Conservation (phyloP, 2,329 filamentous ascomycete species). For the Alternaria sp. region DNA sequence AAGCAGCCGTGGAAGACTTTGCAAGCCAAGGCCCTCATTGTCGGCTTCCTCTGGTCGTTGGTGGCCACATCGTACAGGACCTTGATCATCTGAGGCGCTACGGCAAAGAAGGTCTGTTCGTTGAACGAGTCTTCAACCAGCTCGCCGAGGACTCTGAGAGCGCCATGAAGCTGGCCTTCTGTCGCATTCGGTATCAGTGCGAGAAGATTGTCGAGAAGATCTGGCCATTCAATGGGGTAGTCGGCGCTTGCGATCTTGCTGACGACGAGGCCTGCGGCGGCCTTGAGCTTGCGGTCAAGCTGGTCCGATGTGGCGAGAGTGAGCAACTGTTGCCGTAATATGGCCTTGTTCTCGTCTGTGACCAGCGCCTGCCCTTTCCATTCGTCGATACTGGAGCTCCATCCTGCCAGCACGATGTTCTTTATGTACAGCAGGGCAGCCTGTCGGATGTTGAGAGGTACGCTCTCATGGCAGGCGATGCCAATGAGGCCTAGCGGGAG, state of each 20-base stretch:
- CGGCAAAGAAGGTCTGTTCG: constrained; percentile 92
- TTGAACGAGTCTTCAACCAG: constrained; percentile 92
- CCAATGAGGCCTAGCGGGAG: constrained; percentile 83
- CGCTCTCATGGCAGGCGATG: constrained; percentile 78
- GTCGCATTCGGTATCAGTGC: constrained; percentile 77
- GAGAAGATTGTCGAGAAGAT: constrained; percentile 81
- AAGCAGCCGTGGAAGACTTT: constrained; percentile 92
- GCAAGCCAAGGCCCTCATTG: constrained; percentile 83
- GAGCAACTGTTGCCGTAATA: constrained; percentile 77
- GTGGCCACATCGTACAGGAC: constrained; percentile 83
- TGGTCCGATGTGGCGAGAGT: constrained; percentile 78
- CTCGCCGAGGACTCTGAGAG: constrained; percentile 85
- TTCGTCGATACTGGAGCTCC: constrained; percentile 79
- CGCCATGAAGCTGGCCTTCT: constrained; percentile 85
- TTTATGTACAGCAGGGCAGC: constrained; percentile 81
- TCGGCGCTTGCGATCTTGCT: constrained; percentile 94
- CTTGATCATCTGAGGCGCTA: constrained; percentile 85
- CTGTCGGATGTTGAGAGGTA: constrained; percentile 80
- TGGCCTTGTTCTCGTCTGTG: constrained; percentile 74
- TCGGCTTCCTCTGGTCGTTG: constrained; percentile 75
- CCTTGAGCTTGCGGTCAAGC: constrained; percentile 84
- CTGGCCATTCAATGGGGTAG: constrained; percentile 95
- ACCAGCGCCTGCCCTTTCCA: constrained; percentile 73
- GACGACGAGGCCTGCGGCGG: constrained; percentile 85
- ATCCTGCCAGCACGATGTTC: constrained; percentile 83